phyloP scores from a whole-genome alignment of 2,329 filamentous ascomycete species.

The Penicillium crustosum region DNA sequence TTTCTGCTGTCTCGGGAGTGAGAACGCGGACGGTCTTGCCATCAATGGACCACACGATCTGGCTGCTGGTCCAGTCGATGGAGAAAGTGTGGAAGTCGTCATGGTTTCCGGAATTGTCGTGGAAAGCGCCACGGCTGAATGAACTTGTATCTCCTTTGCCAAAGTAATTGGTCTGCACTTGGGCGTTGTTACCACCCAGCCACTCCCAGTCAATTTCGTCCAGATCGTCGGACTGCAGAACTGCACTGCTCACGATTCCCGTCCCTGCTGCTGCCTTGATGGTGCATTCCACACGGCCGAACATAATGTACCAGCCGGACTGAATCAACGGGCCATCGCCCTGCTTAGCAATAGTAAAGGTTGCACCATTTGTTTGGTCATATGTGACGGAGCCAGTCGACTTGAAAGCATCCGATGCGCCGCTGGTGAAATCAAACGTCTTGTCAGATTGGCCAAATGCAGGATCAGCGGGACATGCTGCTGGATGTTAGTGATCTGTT shows the following conservation, averaged over 20 bases:
- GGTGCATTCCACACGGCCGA: slow-evolving; percentile 81
- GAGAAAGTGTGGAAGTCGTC: slow-evolving; percentile 78
- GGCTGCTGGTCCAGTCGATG: slow-evolving; percentile 83
- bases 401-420: slow-evolving; percentile 75
- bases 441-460: slow-evolving; percentile 77
- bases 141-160: slow-evolving; percentile 81
- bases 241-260: slow-evolving; percentile 89
- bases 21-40: slow-evolving; percentile 75
- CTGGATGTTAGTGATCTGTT: slow-evolving; percentile 12
- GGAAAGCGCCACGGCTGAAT: slow-evolving; percentile 87
- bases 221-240: slow-evolving; percentile 84
- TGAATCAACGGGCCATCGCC: slow-evolving; percentile 84
- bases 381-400: slow-evolving; percentile 70
- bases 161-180: slow-evolving; percentile 98
- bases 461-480: slow-evolving; percentile 70
- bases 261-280: slow-evolving; percentile 83
- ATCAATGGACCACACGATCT: slow-evolving; percentile 85
- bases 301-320: slow-evolving; percentile 99
- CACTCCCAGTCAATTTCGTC: slow-evolving; percentile 99
- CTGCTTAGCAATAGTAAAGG: slow-evolving; percentile 73
- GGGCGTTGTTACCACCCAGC: slow-evolving; percentile 71
- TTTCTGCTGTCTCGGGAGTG: slow-evolving; percentile 65
- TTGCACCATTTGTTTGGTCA: slow-evolving; percentile 66
- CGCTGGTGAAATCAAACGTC: slow-evolving; percentile 77
- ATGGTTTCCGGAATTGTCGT: slow-evolving; percentile 68